Conservation (phyloP, 1,139 yeast genomes). For the Candida glucosophila region DNA sequence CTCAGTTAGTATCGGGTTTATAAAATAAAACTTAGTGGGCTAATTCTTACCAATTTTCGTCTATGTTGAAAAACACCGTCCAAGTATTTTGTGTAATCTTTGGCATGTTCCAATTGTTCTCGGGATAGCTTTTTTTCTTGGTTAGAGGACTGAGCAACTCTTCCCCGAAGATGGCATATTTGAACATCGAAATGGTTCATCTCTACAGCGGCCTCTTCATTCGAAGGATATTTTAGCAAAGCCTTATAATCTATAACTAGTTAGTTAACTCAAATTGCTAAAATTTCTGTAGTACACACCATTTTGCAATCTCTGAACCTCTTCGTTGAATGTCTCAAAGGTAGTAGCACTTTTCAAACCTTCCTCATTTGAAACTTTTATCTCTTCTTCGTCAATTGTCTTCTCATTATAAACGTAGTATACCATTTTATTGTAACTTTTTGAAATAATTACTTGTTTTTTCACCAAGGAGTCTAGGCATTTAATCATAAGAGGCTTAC, state of each 20-base stretch:
- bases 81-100: conserved; percentile 2
- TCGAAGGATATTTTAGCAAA: conserved; percentile 4
- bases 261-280: background rate
- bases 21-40: background rate
- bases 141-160: too few relatives aligned
- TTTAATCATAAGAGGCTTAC: conserved; percentile 16
- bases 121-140: too few relatives aligned
- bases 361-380: conserved; percentile 6
- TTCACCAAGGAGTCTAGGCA: conserved; percentile 18
- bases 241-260: conserved; percentile 1
- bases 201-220: conserved; percentile 4
- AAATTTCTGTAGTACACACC: conserved; percentile 2
- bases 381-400: conserved; percentile 4
- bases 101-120: conserved; percentile 3
- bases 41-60: conserved; percentile 5
- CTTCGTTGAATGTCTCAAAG: background rate
- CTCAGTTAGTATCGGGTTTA: conserved; percentile 1
- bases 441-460: conserved; percentile 16
- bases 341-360: conserved; percentile 1
- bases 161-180: too few relatives aligned
- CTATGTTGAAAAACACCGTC: conserved; percentile 3
- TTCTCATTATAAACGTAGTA: conserved; percentile 22
- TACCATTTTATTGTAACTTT: conserved; percentile 25
- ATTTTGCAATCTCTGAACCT: conserved; percentile 1
- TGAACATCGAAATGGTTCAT: too few relatives aligned